Base-by-base conservation (phyloP, 495 filamentous ascomycete species). In the Acidomyces sp. region DNA sequence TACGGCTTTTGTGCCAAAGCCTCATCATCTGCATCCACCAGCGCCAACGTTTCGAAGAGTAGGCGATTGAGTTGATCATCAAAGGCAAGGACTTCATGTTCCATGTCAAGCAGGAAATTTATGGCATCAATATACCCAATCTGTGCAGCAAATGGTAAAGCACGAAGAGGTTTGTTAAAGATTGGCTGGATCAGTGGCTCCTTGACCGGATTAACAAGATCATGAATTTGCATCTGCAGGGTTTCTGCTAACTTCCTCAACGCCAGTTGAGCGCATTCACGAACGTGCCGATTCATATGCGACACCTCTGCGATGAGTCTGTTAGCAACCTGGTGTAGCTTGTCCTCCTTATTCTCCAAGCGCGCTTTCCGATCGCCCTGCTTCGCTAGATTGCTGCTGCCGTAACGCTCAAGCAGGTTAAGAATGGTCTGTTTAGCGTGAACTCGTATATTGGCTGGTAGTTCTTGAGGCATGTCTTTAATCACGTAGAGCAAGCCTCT, bases 71-170 rank as follows among this genome's bases (percentile, higher is more conserved):
- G 71, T 42, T 83, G 72, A 31, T 95, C 87, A 52, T 93, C 87
- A 56, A 95, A 93, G 11, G 77, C 71, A 16, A 96, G 70, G 37
- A 95, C 85, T 39, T 86, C 79, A 30, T 80, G 74, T 49, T 88
- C 82, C 20, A 96, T 65, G 19, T 78, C 74, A 60, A 99, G 69
- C 58, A 85, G 92, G 58, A 86, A 96, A 0, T 83, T 90, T 49
- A 99, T 85, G 4, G 87, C 92, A 58, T 96, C 90, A 49, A 99
- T 93, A 56, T 88, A 96, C 7, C 90, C 92, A 53, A 99, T 96
- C 58, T 99, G 92, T 2, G 78, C 82, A 3, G 80, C 68, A 54
- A 95, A 95, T 1, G 88, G 87, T 38, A 99, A 61, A 2, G 92
- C 92, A 36, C 92, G 72, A 18, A 99, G 59, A 20, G 92, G 92